Percentiles rank a stretch among this genome's conserved stretches.
phyloP scores from a whole-genome alignment of 306 rosid genomes.

The Citrullus colocynthis region DNA sequence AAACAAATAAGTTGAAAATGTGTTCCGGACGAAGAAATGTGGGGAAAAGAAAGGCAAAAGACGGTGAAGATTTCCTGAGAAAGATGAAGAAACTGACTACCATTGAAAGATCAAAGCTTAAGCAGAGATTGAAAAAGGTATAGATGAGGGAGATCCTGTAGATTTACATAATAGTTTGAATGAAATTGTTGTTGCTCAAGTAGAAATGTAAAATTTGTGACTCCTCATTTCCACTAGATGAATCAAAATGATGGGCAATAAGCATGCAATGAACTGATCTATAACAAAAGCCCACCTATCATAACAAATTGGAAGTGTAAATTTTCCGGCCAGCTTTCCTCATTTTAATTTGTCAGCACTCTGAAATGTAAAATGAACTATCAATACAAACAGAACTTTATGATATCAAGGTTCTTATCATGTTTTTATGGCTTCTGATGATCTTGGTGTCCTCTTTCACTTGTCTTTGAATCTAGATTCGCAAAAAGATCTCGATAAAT shows the following conservation, averaged over 20 bases:
- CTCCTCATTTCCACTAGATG: neutral
- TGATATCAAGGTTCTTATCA: neutral
- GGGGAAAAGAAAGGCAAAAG: slow-evolving; percentile 11
- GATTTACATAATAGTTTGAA: neutral
- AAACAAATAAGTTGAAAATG: slow-evolving; percentile 6
- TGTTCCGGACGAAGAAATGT: neutral
- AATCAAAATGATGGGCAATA: neutral
- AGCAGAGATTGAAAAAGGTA: slow-evolving; percentile 42
- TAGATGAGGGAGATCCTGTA: neutral
- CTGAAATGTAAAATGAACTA: neutral
- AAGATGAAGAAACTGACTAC: slow-evolving; percentile 22
- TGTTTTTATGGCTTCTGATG: neutral
- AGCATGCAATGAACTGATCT: neutral
- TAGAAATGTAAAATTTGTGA: neutral
- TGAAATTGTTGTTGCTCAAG: neutral
- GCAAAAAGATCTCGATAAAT: slow-evolving; percentile 17
- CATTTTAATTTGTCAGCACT: neutral
- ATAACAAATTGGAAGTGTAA: neutral
- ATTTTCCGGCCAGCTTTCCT: neutral
- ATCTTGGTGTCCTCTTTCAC: neutral
- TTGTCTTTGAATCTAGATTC: slow-evolving; percentile 28
- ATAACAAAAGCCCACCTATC: neutral
- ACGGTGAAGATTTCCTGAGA: slow-evolving; percentile 14
- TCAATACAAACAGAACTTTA: neutral
- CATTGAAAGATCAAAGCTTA: slow-evolving; percentile 18